phyloP scores from a whole-genome alignment of 2,329 filamentous ascomycete genomes.

The Fusarium luffae region DNA sequence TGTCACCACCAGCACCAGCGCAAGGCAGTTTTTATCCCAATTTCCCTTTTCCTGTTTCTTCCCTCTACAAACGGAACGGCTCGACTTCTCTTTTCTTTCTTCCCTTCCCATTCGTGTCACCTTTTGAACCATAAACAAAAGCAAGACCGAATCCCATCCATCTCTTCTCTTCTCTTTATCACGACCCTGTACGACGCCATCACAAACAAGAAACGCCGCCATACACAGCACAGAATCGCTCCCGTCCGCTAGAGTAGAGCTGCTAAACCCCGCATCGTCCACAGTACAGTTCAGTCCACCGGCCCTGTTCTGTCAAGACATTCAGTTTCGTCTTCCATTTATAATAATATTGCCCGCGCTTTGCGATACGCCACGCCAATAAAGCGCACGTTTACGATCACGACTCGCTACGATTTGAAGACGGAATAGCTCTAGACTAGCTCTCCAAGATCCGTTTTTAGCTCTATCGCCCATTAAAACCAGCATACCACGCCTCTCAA shows the following conservation, averaged over 20 bases:
- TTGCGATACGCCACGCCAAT: constrained; percentile 23
- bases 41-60: constrained; percentile 32
- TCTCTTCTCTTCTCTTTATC: constrained; percentile 18
- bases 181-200: constrained; percentile 30
- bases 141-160: not conserved
- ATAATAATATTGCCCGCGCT: constrained; percentile 32
- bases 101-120: constrained; percentile 5
- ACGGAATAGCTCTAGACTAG: constrained; percentile 15
- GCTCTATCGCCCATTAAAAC: constrained; percentile 2
- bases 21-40: constrained; percentile 35
- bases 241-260: constrained; percentile 34
- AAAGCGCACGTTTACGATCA: constrained; percentile 32
- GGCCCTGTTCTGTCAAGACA: constrained; percentile 28
- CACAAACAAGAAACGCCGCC: constrained; percentile 13
- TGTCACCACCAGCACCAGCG: constrained; percentile 36
- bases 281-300: constrained; percentile 13
- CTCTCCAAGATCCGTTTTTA: constrained; percentile 15
- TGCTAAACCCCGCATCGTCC: constrained; percentile 44
- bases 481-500: not conserved
- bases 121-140: constrained; percentile 17
- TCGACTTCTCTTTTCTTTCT: constrained; percentile 18
- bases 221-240: constrained; percentile 20
- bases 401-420: constrained; percentile 30
- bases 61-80: not conserved
- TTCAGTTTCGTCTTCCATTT: constrained; percentile 1